Percentiles rank a stretch among this genome's conserved stretches.
Conservation (phyloP, 805 yeast species). For the Debaryomyces hansenii region DNA sequence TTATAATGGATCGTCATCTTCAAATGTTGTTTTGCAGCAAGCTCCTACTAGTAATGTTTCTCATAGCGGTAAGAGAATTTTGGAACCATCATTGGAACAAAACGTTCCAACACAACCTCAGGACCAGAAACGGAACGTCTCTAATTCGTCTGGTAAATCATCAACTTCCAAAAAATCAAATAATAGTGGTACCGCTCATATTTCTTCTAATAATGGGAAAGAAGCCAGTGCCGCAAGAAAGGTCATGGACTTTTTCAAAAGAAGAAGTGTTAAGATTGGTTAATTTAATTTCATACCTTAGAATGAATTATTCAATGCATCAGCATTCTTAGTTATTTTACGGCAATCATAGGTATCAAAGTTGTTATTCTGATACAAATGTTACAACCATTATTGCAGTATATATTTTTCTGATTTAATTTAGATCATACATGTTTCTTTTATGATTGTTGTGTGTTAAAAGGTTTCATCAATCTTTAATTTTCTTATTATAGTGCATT, state of each 20-base stretch:
- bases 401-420: no score
- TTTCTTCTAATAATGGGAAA: slow-evolving; percentile 36
- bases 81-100: slow-evolving; percentile 32
- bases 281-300: slow-evolving; percentile 4
- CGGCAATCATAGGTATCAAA: not conserved
- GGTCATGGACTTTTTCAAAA: slow-evolving; percentile 75
- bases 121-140: slow-evolving; percentile 24
- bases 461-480: no score
- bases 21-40: slow-evolving; percentile 4
- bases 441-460: no score
- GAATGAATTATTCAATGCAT: not conserved
- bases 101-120: slow-evolving; percentile 18
- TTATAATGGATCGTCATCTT: slow-evolving; percentile 19
- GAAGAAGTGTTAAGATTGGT: slow-evolving; percentile 47
- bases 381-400: no score
- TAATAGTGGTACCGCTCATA: slow-evolving; percentile 15
- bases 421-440: no score
- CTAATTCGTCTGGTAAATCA: slow-evolving; percentile 23
- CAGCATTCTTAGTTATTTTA: not conserved
- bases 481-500: no score
- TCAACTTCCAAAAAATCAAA: slow-evolving; percentile 27
- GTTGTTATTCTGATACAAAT: not conserved
- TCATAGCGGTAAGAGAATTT: slow-evolving; percentile 20
- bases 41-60: slow-evolving; percentile 7
- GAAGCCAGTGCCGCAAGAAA: slow-evolving; percentile 76